Evolutionary conservation across 108 stramenopile genomes (phyloP).

Genomic region (Cyclotella choctawhatcheeana): DNA sequence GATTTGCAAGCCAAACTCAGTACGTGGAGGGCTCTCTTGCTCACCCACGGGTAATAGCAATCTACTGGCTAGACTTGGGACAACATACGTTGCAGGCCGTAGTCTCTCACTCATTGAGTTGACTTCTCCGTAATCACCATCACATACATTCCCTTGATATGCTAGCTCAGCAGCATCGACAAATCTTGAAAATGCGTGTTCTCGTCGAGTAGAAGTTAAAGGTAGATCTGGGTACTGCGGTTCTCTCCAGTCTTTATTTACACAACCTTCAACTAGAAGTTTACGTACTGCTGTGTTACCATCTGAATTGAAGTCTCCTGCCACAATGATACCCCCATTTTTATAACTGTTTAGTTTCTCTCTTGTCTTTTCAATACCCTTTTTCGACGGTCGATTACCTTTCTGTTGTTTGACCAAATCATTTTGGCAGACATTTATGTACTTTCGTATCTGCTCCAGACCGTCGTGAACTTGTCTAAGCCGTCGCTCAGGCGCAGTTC

Average conservation of each 20-base stretch:
- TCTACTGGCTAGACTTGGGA: slow-evolving; percentile 41
- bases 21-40: slow-evolving; percentile 32
- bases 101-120: slow-evolving; percentile 1
- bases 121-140: slow-evolving; percentile 35
- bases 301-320: slow-evolving; percentile 85
- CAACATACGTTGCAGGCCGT: slow-evolving; percentile 45
- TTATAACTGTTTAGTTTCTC: slow-evolving; percentile 21
- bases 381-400: slow-evolving; percentile 31
- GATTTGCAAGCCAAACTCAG: slow-evolving; percentile 41
- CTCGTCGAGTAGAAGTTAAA: slow-evolving; percentile 20
- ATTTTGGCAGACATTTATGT: slow-evolving; percentile 19
- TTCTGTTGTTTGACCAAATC: slow-evolving; percentile 28
- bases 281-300: slow-evolving; percentile 64
- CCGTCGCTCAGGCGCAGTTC: slow-evolving; percentile 71
- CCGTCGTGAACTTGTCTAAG: slow-evolving; percentile 89
- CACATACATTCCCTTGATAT: slow-evolving; percentile 39
- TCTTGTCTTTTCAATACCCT: slow-evolving; percentile 20
- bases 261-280: slow-evolving; percentile 69
- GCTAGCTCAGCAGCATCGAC: slow-evolving; percentile 44
- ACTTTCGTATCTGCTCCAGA: slow-evolving; percentile 54
- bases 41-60: slow-evolving; percentile 30
- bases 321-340: slow-evolving; percentile 59
- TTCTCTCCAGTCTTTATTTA: slow-evolving; percentile 57
- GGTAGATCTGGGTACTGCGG: slow-evolving; percentile 36
- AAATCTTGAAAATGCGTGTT: slow-evolving; percentile 29